Percentiles rank a stretch among this genome's conserved stretches.
phyloP scores from a whole-genome alignment of 23 red algal species.

The Gracilaria caudata region DNA sequence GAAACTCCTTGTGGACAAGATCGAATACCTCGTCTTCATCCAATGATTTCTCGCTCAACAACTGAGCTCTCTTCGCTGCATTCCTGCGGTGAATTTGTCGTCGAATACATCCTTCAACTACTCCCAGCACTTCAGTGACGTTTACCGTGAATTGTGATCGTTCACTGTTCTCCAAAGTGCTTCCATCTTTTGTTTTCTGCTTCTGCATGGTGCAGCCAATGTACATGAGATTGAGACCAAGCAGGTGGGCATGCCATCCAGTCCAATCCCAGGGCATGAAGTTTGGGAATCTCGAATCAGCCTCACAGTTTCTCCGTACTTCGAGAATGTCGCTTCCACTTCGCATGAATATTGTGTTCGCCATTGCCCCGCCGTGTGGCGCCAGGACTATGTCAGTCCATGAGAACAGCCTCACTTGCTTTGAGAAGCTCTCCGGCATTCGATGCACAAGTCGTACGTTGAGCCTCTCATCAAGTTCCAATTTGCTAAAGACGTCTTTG shows the following conservation, averaged over 20 bases:
- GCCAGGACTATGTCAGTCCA: conserved; percentile 39
- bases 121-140: conserved; percentile 8
- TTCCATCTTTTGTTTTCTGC: no score
- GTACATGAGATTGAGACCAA: conserved; percentile 41
- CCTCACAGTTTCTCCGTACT: conserved; percentile 33
- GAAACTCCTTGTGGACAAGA: neutral
- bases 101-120: conserved; percentile 9
- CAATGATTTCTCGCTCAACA: neutral
- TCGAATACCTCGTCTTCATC: neutral
- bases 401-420: conserved; percentile 36
- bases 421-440: conserved; percentile 22
- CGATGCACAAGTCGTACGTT: conserved; percentile 28
- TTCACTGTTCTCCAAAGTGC: neutral
- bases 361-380: conserved; percentile 32
- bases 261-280: conserved; percentile 51
- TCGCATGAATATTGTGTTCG: conserved; percentile 47
- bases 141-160: conserved; percentile 7
- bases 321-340: conserved; percentile 36
- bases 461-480: conserved; percentile 18
- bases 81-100: conserved; percentile 31
- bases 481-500: conserved; percentile 6
- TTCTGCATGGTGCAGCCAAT: conserved; percentile 14
- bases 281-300: neutral
- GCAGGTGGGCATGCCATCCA: conserved; percentile 44
- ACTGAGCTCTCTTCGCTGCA: neutral